A percentile compares a stretch with the other conserved stretches of the same genome.
Evolutionary conservation across 768 basidiomycete genomes (phyloP).

Genomic region (Cantharellus cinnabarinus): DNA sequence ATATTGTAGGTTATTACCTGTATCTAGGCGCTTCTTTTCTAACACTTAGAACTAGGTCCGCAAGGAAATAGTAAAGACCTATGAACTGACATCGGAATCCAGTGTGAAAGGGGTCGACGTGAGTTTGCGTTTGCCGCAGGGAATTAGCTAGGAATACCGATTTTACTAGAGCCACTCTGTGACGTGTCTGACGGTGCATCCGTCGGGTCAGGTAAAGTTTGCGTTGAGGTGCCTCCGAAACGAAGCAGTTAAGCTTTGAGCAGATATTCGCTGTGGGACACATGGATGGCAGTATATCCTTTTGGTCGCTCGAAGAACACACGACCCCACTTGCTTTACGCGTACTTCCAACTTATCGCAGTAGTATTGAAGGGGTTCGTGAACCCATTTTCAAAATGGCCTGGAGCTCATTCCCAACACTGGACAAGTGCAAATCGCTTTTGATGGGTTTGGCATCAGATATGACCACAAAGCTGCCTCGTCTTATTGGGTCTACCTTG

Average conservation of each 20-base stretch:
- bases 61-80: neutral
- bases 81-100: neutral
- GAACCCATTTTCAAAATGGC: slow-evolving; percentile 76
- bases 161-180: slow-evolving; percentile 19
- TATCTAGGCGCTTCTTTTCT: neutral
- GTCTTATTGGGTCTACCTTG: slow-evolving; percentile 11
- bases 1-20: slow-evolving; percentile 26
- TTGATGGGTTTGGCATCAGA: neutral
- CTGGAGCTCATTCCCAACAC: slow-evolving; percentile 62
- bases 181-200: slow-evolving; percentile 52
- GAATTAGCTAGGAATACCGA: neutral
- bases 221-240: neutral
- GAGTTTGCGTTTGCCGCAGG: neutral
- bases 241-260: neutral
- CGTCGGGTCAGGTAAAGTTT: slow-evolving; percentile 27
- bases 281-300: slow-evolving; percentile 61
- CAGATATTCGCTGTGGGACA: slow-evolving; percentile 67
- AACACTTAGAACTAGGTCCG: neutral
- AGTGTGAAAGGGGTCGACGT: neutral
- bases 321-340: slow-evolving; percentile 54
- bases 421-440: slow-evolving; percentile 19
- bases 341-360: slow-evolving; percentile 25
- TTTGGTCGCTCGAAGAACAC: slow-evolving; percentile 66
- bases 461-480: neutral
- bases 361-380: slow-evolving; percentile 19